Evolutionary conservation across 257 asterid genomes (phyloP), one percentile per base, ranked within the genome.

Genomic region (Hygrophila difformis): DNA sequence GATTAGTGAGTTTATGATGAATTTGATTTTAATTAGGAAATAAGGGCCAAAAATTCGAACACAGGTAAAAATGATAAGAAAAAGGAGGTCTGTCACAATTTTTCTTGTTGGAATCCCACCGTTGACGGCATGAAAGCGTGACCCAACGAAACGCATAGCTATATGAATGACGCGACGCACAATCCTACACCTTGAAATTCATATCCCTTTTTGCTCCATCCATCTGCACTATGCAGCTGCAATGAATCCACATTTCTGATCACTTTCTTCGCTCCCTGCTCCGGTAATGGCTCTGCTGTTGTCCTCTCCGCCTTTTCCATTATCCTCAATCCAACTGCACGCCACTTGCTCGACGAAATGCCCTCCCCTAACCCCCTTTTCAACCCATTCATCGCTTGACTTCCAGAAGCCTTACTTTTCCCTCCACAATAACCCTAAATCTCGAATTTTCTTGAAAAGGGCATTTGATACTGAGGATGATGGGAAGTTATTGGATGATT

Each of bases 391-490:
- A 10, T 18, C 63, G 0, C 45, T 21, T 47, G 39, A 12, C 22
- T 17, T 44, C 53, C 31, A 57, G 39, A 49, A 50, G 43, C 47
- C 44, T 5, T 43, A n/a, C 12, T 26, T 47, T 26, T 26, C 31
- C 31, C 31, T 26, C 7, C 55, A 39, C 39, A 19, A 33, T 18
- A 35, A 20, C 39, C 58, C 55, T 42, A 28, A 34, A 10, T 48
- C 47, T 10, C 56, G 37, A 34, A 13, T 55, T 40, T 45, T 72
- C 51, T 56, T 73, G 18, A 37, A 57, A 12, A 62, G 68, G 64
- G 89, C 93, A 1, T 67, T 75, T 33, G 94, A 75, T 39, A 46
- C 78, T 0, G 74, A 63, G 56, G 67, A 60, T 44, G 72, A 73
- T 22, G 72, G 51, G 17, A 66, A 44, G 19, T 51, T 51, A 1